A percentile compares a stretch with the other conserved stretches of the same genome.
These are phyloP conservation scores for Teratosphaeria epicoccoides DNA, from an alignment of 2,329 filamentous ascomycete genomes.

Conservation along the genomic window DNA sequence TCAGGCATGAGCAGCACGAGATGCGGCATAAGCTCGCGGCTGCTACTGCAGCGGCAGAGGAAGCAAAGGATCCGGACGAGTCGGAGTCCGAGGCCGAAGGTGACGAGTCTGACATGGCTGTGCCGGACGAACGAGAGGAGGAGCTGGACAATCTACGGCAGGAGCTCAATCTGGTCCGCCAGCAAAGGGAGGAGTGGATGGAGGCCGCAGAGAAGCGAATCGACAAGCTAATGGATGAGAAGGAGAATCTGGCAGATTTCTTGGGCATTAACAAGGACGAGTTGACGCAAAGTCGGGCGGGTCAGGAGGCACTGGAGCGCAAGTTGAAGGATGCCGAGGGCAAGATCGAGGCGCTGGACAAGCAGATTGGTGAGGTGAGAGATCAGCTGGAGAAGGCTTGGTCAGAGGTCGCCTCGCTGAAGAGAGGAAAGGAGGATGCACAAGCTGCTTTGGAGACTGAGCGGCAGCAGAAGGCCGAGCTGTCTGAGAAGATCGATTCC, in stretches of 20 bases:
- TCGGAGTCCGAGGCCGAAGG: conserved; percentile 16
- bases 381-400: conserved; percentile 3
- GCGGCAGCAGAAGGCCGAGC: conserved; percentile 4
- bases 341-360: conserved; percentile 7
- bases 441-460: conserved; percentile 2
- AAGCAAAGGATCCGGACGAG: conserved; percentile 10
- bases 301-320: conserved; percentile 4
- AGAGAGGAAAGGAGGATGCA: conserved; percentile 2
- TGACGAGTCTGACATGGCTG: conserved; percentile 6
- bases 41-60: conserved; percentile 1
- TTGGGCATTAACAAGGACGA: conserved; percentile 11
- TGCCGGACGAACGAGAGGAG: conserved; percentile 21
- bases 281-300: conserved; percentile 6
- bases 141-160: conserved; percentile 21
- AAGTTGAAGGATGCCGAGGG: conserved; percentile 9
- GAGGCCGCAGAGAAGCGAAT: conserved; percentile 25
- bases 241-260: conserved; percentile 16
- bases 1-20: conserved; percentile 10
- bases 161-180: conserved; percentile 16
- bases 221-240: conserved; percentile 23
- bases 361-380: conserved; percentile 5
- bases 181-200: conserved; percentile 22
- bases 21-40: background rate
- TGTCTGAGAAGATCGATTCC: conserved; percentile 7
- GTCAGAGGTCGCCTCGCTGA: conserved; percentile 1